Percentiles rank a stretch among this genome's conserved stretches.
Conservation (phyloP, 2,329 filamentous ascomycete species). For the Sphaerulina vaccinii region DNA sequence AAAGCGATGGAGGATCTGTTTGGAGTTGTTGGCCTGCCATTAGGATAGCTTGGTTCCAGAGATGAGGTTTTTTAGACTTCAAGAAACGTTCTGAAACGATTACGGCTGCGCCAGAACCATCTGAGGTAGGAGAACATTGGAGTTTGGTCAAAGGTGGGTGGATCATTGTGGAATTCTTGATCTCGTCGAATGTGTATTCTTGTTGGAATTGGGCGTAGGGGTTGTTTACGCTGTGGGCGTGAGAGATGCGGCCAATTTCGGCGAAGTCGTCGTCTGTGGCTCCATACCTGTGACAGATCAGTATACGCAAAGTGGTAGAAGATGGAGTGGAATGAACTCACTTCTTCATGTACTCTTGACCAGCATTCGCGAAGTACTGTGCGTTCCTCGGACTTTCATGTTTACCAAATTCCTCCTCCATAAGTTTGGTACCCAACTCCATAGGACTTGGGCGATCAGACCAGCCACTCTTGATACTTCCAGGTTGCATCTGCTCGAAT, state of each 20-base stretch:
- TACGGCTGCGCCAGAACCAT: constrained; percentile 84
- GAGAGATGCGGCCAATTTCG: constrained; percentile 90
- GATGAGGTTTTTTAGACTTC: constrained; percentile 75
- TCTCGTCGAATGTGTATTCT: constrained; percentile 83
- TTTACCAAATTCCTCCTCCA: constrained; percentile 28
- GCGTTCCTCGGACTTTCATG: constrained; percentile 28
- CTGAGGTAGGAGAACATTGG: constrained; percentile 97
- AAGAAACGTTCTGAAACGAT: constrained; percentile 88
- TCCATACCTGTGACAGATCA: constrained; percentile 56
- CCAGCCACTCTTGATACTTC: constrained; percentile 80
- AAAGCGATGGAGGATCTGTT: constrained; percentile 79
- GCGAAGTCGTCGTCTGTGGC: constrained; percentile 84
- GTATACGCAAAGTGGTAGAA: neutral
- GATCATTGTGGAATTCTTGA: constrained; percentile 73
- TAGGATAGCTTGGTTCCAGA: constrained; percentile 77
- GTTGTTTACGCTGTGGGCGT: constrained; percentile 86
- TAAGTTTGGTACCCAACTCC: constrained; percentile 67
- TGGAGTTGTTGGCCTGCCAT: constrained; percentile 85
- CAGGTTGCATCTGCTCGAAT: constrained; percentile 97
- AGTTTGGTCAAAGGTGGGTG: constrained; percentile 88
- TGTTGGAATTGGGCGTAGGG: constrained; percentile 97
- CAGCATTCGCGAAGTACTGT: constrained; percentile 95
- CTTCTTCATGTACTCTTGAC: constrained; percentile 92
- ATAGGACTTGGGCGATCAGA: constrained; percentile 88
- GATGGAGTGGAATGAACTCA: neutral